Percentiles rank a stretch among this genome's conserved stretches.
Conservation (phyloP, 179 eudicot species). For the Beta corolliflora region DNA sequence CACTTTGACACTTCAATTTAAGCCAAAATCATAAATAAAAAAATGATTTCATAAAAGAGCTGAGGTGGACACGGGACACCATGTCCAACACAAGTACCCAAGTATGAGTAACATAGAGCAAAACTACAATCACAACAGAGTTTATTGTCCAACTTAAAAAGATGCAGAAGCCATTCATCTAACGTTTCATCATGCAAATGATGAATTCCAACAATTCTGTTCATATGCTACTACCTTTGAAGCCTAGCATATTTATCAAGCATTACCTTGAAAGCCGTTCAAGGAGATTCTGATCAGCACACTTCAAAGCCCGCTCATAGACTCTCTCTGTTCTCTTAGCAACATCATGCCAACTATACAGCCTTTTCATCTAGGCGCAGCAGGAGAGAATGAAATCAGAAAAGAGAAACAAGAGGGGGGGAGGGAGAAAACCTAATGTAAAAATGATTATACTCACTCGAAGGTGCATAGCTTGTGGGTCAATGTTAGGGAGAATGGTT, state of each 20-base stretch:
- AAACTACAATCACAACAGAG: not conserved
- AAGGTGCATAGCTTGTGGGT: slow-evolving; percentile 91
- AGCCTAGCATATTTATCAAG: not conserved
- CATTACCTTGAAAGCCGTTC: slow-evolving; percentile 88
- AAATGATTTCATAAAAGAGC: no score
- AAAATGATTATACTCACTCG: slow-evolving; percentile 50
- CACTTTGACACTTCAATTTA: no score
- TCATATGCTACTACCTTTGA: slow-evolving; percentile 3
- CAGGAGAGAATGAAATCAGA: slow-evolving; percentile 4
- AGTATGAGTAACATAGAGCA: not conserved
- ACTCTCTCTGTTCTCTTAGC: slow-evolving; percentile 93
- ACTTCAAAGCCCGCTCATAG: slow-evolving; percentile 79
- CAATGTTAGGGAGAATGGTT: slow-evolving; percentile 69
- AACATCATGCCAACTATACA: slow-evolving; percentile 98
- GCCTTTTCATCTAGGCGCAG: slow-evolving; percentile 67
- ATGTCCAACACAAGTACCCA: no score
- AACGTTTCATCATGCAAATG: not conserved
- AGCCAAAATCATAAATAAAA: no score
- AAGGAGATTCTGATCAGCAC: slow-evolving; percentile 71
- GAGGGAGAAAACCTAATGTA: not conserved
- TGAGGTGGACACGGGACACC: no score
- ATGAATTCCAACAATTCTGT: not conserved
- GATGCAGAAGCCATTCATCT: not conserved
- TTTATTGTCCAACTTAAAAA: not conserved
- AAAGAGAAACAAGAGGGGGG: not conserved